A percentile compares a stretch with the other conserved stretches of the same genome.
Conservation (phyloP, 2,329 filamentous ascomycete genomes). For the Cytospora piceicola region DNA sequence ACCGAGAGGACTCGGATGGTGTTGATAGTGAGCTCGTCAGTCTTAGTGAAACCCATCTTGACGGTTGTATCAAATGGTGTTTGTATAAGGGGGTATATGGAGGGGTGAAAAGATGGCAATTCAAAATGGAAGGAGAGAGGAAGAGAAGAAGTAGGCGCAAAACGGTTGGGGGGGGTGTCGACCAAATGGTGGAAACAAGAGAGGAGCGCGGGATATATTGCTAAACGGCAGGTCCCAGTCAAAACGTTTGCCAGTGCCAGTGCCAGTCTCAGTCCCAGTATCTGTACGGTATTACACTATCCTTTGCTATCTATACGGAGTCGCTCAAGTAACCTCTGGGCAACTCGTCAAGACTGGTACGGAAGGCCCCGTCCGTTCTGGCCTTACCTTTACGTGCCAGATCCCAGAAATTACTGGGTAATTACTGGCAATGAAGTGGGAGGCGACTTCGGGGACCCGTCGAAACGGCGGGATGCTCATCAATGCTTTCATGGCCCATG, state of each 20-base stretch:
- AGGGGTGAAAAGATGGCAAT: constrained; percentile 17
- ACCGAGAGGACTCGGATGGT: constrained; percentile 96
- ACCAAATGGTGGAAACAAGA: not conserved
- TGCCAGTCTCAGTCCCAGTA: not conserved
- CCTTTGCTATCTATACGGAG: not conserved
- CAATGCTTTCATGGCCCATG: not conserved
- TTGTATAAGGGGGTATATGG: constrained; percentile 13
- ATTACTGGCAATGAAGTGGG: no score
- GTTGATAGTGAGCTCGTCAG: constrained; percentile 93
- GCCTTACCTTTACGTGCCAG: no score
- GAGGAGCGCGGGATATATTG: constrained; percentile 9
- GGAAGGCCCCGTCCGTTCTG: not conserved
- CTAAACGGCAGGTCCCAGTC: not conserved
- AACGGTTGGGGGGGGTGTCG: constrained; percentile 8
- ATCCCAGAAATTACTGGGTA: no score
- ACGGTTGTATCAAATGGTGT: constrained; percentile 24
- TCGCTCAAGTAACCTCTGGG: not conserved
- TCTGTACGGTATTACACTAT: no score
- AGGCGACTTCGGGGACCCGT: no score
- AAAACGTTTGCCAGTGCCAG: not conserved
- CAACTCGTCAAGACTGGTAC: not conserved
- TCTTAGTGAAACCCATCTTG: constrained; percentile 85
- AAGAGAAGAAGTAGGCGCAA: constrained; percentile 12
- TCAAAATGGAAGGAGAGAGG: constrained; percentile 32
- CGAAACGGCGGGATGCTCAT: no score